These are phyloP conservation scores for Phytophthora crassamura DNA, from an alignment of 352 stramenopile species.

Conservation along the genomic window DNA sequence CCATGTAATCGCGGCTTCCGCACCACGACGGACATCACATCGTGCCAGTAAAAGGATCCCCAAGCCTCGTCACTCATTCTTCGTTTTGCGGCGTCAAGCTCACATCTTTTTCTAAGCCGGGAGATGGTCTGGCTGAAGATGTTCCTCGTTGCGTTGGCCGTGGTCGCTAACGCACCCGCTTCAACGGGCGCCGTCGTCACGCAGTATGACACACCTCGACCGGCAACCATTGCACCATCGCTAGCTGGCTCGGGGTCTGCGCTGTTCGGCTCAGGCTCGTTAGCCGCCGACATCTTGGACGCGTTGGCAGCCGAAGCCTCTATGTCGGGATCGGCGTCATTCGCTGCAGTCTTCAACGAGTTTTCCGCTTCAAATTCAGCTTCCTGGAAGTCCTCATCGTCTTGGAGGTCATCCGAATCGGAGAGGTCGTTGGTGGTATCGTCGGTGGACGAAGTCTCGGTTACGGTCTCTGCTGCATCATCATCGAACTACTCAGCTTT, in stretches of 20 bases:
- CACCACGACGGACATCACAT: conserved; percentile 7
- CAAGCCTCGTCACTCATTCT: conserved; percentile 16
- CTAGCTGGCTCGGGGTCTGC: neutral
- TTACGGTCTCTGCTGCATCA: conserved; percentile 16
- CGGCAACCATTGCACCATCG: neutral
- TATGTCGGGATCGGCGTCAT: conserved; percentile 7
- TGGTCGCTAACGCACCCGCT: conserved; percentile 1
- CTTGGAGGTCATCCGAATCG: neutral
- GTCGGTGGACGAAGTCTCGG: conserved; percentile 8
- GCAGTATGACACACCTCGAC: conserved; percentile 9
- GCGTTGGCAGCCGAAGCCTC: conserved; percentile 10
- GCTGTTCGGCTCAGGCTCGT: neutral
- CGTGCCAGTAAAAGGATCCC: conserved; percentile 4
- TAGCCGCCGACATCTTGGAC: neutral
- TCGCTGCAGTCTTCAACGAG: conserved; percentile 15
- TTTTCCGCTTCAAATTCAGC: conserved; percentile 6
- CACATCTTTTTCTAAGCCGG: neutral
- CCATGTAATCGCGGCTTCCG: too few relatives aligned
- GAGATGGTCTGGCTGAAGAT: conserved; percentile 15
- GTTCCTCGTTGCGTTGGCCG: neutral
- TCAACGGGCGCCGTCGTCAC: conserved; percentile 11
- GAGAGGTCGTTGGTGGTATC: neutral
- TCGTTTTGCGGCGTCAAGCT: conserved; percentile 21
- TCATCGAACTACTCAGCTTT: conserved; percentile 27
- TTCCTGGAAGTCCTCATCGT: neutral